These are phyloP conservation scores for Phytophthora palmivora DNA, from an alignment of 352 stramenopile genomes.

Conservation along the genomic window DNA sequence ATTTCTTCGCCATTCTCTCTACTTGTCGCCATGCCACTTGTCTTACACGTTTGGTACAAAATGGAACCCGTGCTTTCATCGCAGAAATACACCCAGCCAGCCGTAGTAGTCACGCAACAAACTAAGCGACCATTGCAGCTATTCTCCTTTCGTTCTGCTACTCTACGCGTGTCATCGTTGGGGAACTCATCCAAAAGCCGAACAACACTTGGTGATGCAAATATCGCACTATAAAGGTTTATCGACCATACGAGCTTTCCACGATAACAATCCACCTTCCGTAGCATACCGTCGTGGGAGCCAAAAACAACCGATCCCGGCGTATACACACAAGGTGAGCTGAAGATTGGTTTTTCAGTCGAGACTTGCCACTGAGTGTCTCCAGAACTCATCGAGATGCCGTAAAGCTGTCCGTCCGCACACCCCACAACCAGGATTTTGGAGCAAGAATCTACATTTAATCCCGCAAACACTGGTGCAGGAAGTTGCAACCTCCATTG, in stretches of 20 bases:
- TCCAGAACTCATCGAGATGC: conserved; percentile 33
- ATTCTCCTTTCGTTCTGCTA: neutral
- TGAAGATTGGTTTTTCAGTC: conserved; percentile 67
- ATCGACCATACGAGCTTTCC: conserved; percentile 49
- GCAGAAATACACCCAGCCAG: conserved; percentile 46
- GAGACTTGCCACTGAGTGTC: conserved; percentile 39
- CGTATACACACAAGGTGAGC: too few species aligned
- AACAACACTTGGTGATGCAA: conserved; percentile 54
- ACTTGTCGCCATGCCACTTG: conserved; percentile 3
- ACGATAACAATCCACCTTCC: conserved; percentile 39
- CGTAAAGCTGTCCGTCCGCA: conserved; percentile 57
- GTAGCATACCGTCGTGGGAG: conserved; percentile 60
- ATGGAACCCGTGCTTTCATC: conserved; percentile 50
- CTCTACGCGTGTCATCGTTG: neutral
- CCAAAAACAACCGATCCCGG: conserved; percentile 46
- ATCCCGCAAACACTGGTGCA: conserved; percentile 63
- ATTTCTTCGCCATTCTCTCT: neutral
- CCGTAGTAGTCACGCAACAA: conserved; percentile 54
- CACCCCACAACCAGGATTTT: conserved; percentile 53
- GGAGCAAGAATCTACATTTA: conserved; percentile 27
- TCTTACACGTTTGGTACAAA: conserved; percentile 26
- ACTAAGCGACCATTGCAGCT: conserved; percentile 22
- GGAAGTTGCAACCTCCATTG: conserved; percentile 43
- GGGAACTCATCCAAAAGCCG: neutral
- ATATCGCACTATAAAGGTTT: conserved; percentile 42